phyloP scores from a whole-genome alignment of 75 land plant genomes.

The Cunninghamia lanceolata region DNA sequence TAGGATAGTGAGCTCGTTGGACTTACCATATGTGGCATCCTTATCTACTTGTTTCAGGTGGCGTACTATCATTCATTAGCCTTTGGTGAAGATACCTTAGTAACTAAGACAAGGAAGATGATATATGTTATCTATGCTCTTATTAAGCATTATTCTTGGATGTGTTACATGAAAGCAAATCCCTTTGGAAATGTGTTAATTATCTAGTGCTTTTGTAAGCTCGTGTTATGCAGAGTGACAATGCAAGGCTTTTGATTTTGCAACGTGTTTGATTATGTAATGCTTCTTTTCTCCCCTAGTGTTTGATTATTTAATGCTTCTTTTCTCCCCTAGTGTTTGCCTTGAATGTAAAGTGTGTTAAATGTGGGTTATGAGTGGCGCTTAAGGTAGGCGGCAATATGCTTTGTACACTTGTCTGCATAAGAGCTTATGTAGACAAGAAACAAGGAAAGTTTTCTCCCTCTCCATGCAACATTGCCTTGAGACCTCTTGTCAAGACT shows the following conservation, averaged over 20 bases:
- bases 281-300: no score
- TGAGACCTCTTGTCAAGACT: background rate
- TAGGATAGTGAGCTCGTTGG: background rate
- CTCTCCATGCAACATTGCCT: background rate
- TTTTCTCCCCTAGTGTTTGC: constrained; percentile 8
- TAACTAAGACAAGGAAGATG: background rate
- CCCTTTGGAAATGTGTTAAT: background rate
- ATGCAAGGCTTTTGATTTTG: no score
- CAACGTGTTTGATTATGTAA: no score
- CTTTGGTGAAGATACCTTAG: background rate
- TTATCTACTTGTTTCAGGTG: no score
- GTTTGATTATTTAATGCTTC: constrained; percentile 13
- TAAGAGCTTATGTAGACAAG: constrained; percentile 44
- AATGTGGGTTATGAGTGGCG: constrained; percentile 50
- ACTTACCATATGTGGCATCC: no score
- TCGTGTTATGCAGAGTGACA: background rate
- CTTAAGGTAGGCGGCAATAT: constrained; percentile 40
- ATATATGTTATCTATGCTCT: no score
- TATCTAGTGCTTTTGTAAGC: background rate
- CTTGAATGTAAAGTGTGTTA: constrained; percentile 55
- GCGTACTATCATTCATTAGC: background rate
- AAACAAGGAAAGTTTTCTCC: constrained; percentile 37
- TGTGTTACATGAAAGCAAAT: no score
- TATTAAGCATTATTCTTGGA: background rate
- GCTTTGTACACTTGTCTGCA: constrained; percentile 51